Percentiles rank a stretch among this genome's conserved stretches.
Conservation (phyloP, 1,284 basidiomycete species). For the Ceratobasidium sp. region DNA sequence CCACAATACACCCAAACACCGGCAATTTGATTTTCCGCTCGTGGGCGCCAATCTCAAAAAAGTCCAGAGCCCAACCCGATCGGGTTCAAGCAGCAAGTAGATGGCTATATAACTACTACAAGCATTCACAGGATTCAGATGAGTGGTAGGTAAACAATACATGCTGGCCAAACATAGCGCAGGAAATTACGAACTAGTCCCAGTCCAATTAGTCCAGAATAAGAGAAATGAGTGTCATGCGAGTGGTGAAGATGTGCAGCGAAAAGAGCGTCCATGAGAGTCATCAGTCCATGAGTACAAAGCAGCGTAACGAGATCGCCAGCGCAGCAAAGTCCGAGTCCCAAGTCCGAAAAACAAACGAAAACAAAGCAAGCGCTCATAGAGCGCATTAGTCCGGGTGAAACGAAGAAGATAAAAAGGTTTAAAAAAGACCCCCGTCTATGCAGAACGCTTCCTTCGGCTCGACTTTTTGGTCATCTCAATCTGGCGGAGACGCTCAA, state of each 20-base stretch:
- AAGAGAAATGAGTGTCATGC: conserved; percentile 25
- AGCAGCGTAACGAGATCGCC: conserved; percentile 19
- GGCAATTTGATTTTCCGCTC: background rate
- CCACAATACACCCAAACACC: conserved; percentile 25
- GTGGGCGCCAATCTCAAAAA: background rate
- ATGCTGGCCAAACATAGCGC: conserved; percentile 6
- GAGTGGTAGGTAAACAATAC: conserved; percentile 35
- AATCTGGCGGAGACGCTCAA: conserved; percentile 36
- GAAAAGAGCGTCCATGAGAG: conserved; percentile 34
- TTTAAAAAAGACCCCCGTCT: conserved; percentile 16
- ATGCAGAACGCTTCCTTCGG: conserved; percentile 30
- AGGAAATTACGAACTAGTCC: conserved; percentile 29
- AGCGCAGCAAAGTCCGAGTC: conserved; percentile 21
- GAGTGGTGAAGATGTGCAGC: conserved; percentile 38
- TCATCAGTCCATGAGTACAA: conserved; percentile 25
- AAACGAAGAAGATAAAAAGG: conserved; percentile 14
- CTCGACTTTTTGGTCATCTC: conserved; percentile 34
- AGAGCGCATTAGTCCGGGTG: conserved; percentile 22
- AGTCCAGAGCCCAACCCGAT: background rate
- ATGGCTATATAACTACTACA: conserved; percentile 31
- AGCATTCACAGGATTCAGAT: conserved; percentile 29
- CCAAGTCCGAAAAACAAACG: background rate
- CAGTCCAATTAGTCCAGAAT: conserved; percentile 26
- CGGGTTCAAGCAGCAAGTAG: conserved; percentile 12
- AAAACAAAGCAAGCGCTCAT: conserved; percentile 20